phyloP scores from a whole-genome alignment of 148 eudicot species.

The Camellia japonica region DNA sequence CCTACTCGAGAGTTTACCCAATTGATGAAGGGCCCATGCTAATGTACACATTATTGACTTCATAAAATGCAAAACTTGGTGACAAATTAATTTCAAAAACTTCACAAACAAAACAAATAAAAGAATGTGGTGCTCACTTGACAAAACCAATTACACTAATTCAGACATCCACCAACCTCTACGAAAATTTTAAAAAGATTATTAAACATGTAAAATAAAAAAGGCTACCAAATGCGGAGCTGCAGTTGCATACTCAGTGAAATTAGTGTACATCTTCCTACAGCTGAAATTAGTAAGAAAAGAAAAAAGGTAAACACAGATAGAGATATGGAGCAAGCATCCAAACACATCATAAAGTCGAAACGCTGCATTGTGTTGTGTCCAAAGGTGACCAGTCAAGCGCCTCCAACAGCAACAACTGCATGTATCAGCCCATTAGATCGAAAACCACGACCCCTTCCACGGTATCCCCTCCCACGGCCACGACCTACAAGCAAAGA shows the following conservation, averaged over 20 bases:
- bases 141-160: constrained; percentile 33
- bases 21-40: too few relatives aligned
- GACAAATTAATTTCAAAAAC: too few relatives aligned
- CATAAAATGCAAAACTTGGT: too few relatives aligned
- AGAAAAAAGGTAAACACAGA: constrained; percentile 21
- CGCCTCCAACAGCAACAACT: constrained; percentile 36
- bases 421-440: constrained; percentile 58
- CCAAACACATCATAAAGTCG: constrained; percentile 30
- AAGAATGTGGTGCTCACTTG: constrained; percentile 61
- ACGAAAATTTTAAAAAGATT: constrained; percentile 8
- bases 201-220: constrained; percentile 17
- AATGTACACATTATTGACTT: too few relatives aligned
- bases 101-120: not conserved
- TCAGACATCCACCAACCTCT: constrained; percentile 26
- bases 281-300: constrained; percentile 33
- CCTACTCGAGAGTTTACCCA: too few relatives aligned
- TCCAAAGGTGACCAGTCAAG: constrained; percentile 26
- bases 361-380: constrained; percentile 20
- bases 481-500: constrained; percentile 53
- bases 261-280: constrained; percentile 33
- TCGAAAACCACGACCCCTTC: constrained; percentile 65
- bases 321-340: constrained; percentile 54
- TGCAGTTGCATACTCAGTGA: constrained; percentile 20
- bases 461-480: constrained; percentile 77
- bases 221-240: constrained; percentile 9